These are phyloP conservation scores for Xerocomus alliaceus DNA, from an alignment of 1,284 basidiomycete genomes.

Conservation along the genomic window DNA sequence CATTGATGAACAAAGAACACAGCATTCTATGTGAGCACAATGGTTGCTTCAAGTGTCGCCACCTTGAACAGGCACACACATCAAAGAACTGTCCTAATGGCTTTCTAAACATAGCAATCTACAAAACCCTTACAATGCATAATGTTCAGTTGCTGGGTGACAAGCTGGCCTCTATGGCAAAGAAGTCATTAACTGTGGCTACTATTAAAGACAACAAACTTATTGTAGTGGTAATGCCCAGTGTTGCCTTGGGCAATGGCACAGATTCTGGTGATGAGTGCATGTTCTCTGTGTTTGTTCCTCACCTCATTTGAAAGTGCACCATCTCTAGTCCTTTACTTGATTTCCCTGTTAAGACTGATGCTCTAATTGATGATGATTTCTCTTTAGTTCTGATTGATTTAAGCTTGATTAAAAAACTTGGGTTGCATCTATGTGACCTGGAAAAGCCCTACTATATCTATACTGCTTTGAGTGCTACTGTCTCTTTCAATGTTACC, in stretches of 20 bases:
- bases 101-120: neutral
- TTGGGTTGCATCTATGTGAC: no score
- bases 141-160: neutral
- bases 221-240: neutral
- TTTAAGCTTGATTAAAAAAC: no score
- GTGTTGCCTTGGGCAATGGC: neutral
- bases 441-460: no score
- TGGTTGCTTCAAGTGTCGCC: neutral
- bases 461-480: no score
- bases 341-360: neutral
- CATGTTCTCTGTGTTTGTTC: neutral
- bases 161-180: neutral
- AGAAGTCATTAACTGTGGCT: neutral
- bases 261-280: constrained; percentile 2
- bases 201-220: neutral
- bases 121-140: neutral
- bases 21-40: neutral
- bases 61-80: neutral
- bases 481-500: no score
- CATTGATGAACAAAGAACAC: no score
- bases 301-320: neutral
- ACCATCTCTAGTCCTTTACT: neutral
- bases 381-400: constrained; percentile 11
- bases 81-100: neutral
- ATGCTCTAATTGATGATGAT: constrained; percentile 5